Evolutionary conservation across 1,139 yeast genomes (phyloP).

Genomic region (Pneumocystis canis): DNA sequence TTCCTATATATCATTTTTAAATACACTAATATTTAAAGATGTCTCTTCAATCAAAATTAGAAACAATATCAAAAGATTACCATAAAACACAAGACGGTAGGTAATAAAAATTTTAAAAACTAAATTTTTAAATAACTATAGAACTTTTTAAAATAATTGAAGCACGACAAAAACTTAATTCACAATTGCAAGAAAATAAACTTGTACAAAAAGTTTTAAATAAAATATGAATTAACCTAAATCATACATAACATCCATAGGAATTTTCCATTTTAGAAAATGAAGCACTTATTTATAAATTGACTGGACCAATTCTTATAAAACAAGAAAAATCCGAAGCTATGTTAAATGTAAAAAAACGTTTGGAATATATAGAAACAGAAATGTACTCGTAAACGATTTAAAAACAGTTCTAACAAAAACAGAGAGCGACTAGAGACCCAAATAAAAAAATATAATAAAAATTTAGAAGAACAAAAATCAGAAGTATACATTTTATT

Average conservation of each 20-base stretch:
- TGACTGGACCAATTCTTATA: background rate
- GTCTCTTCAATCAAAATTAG: slow-evolving; percentile 1
- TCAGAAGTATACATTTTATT: background rate
- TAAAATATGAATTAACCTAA: background rate
- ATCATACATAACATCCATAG: background rate
- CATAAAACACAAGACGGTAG: background rate
- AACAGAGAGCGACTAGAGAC: background rate
- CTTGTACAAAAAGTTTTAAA: background rate
- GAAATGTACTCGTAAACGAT: background rate
- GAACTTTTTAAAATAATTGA: slow-evolving; percentile 1
- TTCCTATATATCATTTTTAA: background rate
- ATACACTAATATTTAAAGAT: background rate
- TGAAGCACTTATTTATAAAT: slow-evolving; percentile 1
- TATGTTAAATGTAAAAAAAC: background rate
- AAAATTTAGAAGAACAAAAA: background rate
- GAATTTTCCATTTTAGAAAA: slow-evolving; percentile 1
- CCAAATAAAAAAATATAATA: background rate
- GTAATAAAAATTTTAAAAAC: background rate
- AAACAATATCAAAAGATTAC: background rate
- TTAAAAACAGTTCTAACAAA: background rate
- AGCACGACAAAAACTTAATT: background rate
- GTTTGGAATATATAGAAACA: background rate
- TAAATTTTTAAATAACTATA: background rate
- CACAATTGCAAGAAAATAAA: slow-evolving; percentile 1
- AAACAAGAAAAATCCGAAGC: slow-evolving; percentile 1